Evolutionary conservation across 495 filamentous ascomycete species (phyloP).

Genomic region (Lasiosphaeria miniovina): DNA sequence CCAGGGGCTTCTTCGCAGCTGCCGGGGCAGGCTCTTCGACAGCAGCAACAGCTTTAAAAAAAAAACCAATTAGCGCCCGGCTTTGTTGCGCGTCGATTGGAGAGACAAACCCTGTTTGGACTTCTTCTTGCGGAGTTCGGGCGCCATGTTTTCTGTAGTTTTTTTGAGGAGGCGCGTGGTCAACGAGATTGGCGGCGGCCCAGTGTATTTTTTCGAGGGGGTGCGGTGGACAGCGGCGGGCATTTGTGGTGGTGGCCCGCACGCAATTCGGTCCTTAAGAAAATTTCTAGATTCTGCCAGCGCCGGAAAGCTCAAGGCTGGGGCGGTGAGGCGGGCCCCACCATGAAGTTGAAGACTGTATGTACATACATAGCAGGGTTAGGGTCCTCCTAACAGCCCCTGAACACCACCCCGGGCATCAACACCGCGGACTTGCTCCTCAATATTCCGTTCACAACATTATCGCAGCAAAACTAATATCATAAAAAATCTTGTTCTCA

Average conservation of each 20-base stretch:
- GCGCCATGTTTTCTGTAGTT: constrained; percentile 55
- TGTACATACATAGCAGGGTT: not conserved
- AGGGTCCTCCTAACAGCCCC: not conserved
- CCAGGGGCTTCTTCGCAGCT: constrained; percentile 50
- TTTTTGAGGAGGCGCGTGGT: not conserved
- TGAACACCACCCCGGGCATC: too few species aligned
- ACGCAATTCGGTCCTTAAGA: not conserved
- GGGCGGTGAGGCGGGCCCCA: not conserved
- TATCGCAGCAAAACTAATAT: too few species aligned
- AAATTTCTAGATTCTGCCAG: constrained; percentile 1
- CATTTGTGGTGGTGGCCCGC: not conserved
- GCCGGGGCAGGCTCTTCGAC: constrained; percentile 37
- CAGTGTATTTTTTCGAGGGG: not conserved
- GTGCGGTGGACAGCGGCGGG: not conserved
- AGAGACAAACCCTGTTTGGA: constrained; percentile 59
- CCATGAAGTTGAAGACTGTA: not conserved
- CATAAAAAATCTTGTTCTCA: too few species aligned
- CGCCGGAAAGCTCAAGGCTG: not conserved
- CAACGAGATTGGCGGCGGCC: not conserved
- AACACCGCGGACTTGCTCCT: too few species aligned
- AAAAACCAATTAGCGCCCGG: constrained; percentile 27
- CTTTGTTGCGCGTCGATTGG: not conserved
- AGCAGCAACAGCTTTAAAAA: constrained; percentile 40
- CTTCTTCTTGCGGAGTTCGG: constrained; percentile 67
- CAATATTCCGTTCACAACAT: too few species aligned